Conservation (phyloP, 805 yeast genomes). For the Trichomonascus vanleenenianus region DNA sequence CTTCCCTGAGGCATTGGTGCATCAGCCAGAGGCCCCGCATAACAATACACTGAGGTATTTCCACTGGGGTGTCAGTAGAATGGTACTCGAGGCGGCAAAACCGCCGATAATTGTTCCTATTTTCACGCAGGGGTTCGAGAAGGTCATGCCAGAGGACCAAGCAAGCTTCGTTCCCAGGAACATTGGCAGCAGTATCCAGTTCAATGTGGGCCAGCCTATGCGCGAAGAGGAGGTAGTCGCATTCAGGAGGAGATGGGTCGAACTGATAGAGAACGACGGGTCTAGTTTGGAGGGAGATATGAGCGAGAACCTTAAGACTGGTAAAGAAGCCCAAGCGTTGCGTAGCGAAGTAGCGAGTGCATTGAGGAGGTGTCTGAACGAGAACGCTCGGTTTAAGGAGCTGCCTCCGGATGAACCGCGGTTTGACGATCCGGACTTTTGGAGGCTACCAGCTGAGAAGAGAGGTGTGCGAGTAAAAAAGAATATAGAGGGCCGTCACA, state of each 20-base stretch:
- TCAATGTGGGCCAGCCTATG: constrained; percentile 65
- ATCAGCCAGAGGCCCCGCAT: constrained; percentile 71
- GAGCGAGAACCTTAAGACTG: constrained; percentile 52
- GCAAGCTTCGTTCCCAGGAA: constrained; percentile 46
- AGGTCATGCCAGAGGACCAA: constrained; percentile 71
- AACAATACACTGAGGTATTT: constrained; percentile 87
- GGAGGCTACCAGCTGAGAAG: constrained; percentile 36
- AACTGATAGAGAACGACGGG: constrained; percentile 46
- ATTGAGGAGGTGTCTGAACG: constrained; percentile 53
- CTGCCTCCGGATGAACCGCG: constrained; percentile 58
- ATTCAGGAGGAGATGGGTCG: constrained; percentile 66
- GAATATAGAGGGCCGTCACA: background rate
- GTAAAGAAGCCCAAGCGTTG: constrained; percentile 55
- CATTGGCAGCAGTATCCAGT: constrained; percentile 57
- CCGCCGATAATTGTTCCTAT: constrained; percentile 87
- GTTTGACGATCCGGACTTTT: constrained; percentile 60
- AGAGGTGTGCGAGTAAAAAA: background rate
- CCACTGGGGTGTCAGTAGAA: constrained; percentile 89
- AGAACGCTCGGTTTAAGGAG: constrained; percentile 6
- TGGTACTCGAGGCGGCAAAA: constrained; percentile 71
- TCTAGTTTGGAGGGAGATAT: constrained; percentile 46
- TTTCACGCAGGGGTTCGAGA: constrained; percentile 78
- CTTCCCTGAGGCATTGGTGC: constrained; percentile 91
- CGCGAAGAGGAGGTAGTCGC: constrained; percentile 49
- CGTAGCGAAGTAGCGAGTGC: constrained; percentile 65